phyloP scores from a whole-genome alignment of 768 basidiomycete species.

The Boletus eberwhitei region DNA sequence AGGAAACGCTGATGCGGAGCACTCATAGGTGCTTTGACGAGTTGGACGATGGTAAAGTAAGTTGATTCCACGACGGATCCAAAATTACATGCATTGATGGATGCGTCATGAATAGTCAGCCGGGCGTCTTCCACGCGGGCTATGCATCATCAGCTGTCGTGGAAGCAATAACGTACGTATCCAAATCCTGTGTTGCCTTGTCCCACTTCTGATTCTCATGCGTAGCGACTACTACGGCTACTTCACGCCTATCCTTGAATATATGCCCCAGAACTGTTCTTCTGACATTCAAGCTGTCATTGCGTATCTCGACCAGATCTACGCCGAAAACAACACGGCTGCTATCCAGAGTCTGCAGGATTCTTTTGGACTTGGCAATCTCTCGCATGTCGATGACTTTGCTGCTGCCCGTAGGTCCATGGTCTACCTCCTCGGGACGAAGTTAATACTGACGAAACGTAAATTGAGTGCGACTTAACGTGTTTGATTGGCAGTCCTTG shows the following conservation, averaged over 20 bases:
- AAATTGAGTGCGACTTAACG: constrained; percentile 46
- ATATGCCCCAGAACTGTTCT: constrained; percentile 73
- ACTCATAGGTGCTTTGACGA: constrained; percentile 41
- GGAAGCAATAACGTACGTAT: constrained; percentile 39
- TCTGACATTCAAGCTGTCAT: constrained; percentile 66
- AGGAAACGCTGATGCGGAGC: not conserved
- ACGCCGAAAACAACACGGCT: constrained; percentile 40
- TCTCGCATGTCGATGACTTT: constrained; percentile 65
- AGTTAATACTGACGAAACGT: constrained; percentile 20
- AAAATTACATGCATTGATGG: not conserved
- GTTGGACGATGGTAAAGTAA: constrained; percentile 69
- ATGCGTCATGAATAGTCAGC: constrained; percentile 30
- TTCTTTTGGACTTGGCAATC: constrained; percentile 52
- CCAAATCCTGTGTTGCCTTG: not conserved
- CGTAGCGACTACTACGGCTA: constrained; percentile 40
- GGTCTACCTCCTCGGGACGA: not conserved
- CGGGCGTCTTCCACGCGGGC: constrained; percentile 39
- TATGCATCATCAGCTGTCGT: constrained; percentile 48
- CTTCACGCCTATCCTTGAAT: constrained; percentile 65
- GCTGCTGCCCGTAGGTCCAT: constrained; percentile 48
- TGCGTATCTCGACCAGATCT: constrained; percentile 56
- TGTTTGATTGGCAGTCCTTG: constrained; percentile 65
- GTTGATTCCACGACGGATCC: constrained; percentile 11
- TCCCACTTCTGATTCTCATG: constrained; percentile 1
- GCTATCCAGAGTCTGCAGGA: constrained; percentile 56